A percentile compares a stretch with the other conserved stretches of the same genome.
Conservation (phyloP, 768 basidiomycete species). For the Pulveroboletus sp. region DNA sequence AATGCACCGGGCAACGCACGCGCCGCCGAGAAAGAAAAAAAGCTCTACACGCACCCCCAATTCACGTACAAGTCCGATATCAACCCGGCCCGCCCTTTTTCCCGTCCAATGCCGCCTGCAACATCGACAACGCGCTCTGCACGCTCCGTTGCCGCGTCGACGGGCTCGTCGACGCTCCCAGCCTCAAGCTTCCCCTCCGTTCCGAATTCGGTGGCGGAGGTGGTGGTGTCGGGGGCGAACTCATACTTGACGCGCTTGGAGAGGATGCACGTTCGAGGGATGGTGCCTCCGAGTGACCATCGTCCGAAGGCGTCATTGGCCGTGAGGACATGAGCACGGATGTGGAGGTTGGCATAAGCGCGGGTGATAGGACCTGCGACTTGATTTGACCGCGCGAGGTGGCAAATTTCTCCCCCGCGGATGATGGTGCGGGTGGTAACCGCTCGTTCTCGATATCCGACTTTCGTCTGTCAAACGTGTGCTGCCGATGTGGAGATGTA, state of each 20-base stretch:
- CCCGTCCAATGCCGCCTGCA: conserved; percentile 88
- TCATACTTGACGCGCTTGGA: conserved; percentile 19
- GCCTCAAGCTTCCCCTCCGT: conserved; percentile 58
- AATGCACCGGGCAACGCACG: no score
- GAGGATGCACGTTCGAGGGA: conserved; percentile 24
- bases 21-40: no score
- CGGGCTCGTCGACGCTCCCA: conserved; percentile 50
- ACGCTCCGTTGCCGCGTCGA: conserved; percentile 87
- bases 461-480: conserved; percentile 58
- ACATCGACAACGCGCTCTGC: conserved; percentile 93
- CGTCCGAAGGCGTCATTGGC: conserved; percentile 33
- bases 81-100: conserved; percentile 31
- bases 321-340: not conserved
- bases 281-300: conserved; percentile 22
- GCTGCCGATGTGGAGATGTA: not conserved
- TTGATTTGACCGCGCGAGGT: conserved; percentile 3
- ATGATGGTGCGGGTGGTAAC: conserved; percentile 87
- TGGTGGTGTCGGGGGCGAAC: conserved; percentile 31
- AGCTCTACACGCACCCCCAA: no score
- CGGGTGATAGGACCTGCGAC: conserved; percentile 40
- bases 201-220: conserved; percentile 56
- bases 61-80: no score
- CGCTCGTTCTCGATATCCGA: conserved; percentile 99
- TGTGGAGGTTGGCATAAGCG: conserved; percentile 2
- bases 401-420: conserved; percentile 60